These are phyloP conservation scores for Silene latifolia DNA, from an alignment of 148 eudicot species.

Conservation along the genomic window DNA sequence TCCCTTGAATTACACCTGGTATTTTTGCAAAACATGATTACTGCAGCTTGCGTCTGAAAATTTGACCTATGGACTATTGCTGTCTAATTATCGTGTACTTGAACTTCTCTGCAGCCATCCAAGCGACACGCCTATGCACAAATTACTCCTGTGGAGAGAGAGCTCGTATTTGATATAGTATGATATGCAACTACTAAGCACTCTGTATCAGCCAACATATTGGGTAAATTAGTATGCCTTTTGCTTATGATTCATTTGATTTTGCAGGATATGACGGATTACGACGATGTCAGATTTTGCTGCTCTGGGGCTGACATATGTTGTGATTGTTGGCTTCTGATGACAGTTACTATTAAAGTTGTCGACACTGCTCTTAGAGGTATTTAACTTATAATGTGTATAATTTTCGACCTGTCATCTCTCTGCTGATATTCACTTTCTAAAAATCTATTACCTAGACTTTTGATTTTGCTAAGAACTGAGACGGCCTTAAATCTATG, in stretches of 20 bases:
- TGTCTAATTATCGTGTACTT: constrained; percentile 7
- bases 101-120: constrained; percentile 56
- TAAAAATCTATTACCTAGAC: background rate
- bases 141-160: constrained; percentile 83
- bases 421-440: background rate
- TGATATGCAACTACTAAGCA: constrained; percentile 20
- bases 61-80: background rate
- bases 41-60: background rate
- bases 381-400: constrained; percentile 17
- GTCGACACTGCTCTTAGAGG: constrained; percentile 91
- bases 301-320: constrained; percentile 96
- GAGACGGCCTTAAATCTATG: background rate
- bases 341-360: constrained; percentile 93
- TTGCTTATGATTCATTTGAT: constrained; percentile 16
- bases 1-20: no score
- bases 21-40: background rate
- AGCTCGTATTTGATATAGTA: constrained; percentile 93
- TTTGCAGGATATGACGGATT: constrained; percentile 84
- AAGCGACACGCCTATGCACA: constrained; percentile 86
- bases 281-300: constrained; percentile 92
- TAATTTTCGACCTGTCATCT: background rate
- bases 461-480: background rate
- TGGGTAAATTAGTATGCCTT: constrained; percentile 9
- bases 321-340: constrained; percentile 87
- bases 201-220: background rate